phyloP scores from a whole-genome alignment of 345 rosid genomes.

The Melaleuca quinquenervia region DNA sequence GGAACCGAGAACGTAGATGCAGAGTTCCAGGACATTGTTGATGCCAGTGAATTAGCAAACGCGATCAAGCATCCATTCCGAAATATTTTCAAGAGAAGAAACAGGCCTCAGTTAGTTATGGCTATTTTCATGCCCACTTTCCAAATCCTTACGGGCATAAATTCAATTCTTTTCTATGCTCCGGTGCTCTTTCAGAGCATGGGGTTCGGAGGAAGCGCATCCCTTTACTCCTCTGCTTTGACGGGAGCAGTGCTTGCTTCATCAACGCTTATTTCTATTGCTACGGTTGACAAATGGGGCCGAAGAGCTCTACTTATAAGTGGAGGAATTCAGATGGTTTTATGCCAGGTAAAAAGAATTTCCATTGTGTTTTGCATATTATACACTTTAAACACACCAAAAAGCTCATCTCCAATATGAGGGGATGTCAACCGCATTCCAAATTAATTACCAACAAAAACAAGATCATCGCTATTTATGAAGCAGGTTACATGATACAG shows the following conservation, averaged over 20 bases:
- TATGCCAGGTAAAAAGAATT: slow-evolving; percentile 50
- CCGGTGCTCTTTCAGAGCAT: slow-evolving; percentile 82
- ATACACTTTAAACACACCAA: neutral
- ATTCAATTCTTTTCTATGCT: slow-evolving; percentile 89
- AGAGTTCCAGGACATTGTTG: slow-evolving; percentile 77
- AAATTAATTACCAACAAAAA: neutral
- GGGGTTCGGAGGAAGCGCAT: slow-evolving; percentile 79
- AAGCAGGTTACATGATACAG: neutral
- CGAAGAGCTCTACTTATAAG: slow-evolving; percentile 67
- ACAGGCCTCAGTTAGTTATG: slow-evolving; percentile 79
- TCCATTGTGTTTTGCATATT: neutral
- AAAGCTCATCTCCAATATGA: neutral
- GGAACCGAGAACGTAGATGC: slow-evolving; percentile 65
- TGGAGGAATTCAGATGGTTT: slow-evolving; percentile 81
- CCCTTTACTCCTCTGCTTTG: slow-evolving; percentile 82
- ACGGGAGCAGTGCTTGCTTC: slow-evolving; percentile 87
- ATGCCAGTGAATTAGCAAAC: slow-evolving; percentile 81
- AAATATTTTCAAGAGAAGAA: slow-evolving; percentile 56
- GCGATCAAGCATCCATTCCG: slow-evolving; percentile 78
- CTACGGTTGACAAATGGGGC: slow-evolving; percentile 64
- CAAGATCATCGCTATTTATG: neutral
- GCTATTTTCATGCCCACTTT: slow-evolving; percentile 75
- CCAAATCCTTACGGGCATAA: slow-evolving; percentile 91
- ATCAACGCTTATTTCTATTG: slow-evolving; percentile 77
- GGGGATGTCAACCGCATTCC: neutral